phyloP scores from a whole-genome alignment of 2,329 filamentous ascomycete species.

The Stachybotrys chartarum region DNA sequence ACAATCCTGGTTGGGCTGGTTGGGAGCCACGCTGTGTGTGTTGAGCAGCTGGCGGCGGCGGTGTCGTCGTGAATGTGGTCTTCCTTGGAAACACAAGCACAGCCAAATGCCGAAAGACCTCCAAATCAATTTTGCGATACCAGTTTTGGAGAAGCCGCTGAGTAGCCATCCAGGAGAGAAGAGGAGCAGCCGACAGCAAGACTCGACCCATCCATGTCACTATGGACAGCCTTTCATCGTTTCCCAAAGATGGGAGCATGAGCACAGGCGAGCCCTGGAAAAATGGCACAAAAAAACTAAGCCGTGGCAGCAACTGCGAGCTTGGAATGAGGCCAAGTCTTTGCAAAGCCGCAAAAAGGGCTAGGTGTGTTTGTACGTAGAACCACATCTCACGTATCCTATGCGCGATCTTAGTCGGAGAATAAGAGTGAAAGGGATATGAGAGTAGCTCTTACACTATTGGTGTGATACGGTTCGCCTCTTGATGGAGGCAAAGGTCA shows the following conservation, averaged over 20 bases:
- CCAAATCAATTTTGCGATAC: constrained; percentile 26
- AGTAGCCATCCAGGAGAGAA: constrained; percentile 37
- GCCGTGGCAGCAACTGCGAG: constrained; percentile 33
- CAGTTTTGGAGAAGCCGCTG: constrained; percentile 29
- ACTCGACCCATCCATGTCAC: constrained; percentile 34
- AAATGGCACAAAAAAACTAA: constrained; percentile 48
- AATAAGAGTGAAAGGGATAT: no score
- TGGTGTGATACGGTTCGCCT: constrained; percentile 12
- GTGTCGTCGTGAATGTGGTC: constrained; percentile 9
- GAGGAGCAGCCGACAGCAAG: constrained; percentile 37
- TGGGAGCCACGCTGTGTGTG: constrained; percentile 10
- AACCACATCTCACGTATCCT: constrained; percentile 26
- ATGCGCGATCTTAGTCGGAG: constrained; percentile 3
- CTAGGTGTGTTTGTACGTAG: constrained; percentile 42
- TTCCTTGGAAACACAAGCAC: constrained; percentile 23
- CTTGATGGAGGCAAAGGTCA: constrained; percentile 14
- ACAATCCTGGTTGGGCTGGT: constrained; percentile 5
- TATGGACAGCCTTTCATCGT: constrained; percentile 25
- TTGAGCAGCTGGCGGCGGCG: constrained; percentile 8
- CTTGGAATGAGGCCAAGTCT: constrained; percentile 39
- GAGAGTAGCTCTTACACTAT: constrained; percentile 15
- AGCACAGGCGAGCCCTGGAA: constrained; percentile 41
- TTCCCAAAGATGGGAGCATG: constrained; percentile 33
- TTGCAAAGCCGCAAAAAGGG: constrained; percentile 46
- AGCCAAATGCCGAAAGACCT: constrained; percentile 32